Evolutionary conservation across 1,284 basidiomycete genomes (phyloP), one percentile per base, ranked within the genome.

Genomic region (Trichosporon inkin): DNA sequence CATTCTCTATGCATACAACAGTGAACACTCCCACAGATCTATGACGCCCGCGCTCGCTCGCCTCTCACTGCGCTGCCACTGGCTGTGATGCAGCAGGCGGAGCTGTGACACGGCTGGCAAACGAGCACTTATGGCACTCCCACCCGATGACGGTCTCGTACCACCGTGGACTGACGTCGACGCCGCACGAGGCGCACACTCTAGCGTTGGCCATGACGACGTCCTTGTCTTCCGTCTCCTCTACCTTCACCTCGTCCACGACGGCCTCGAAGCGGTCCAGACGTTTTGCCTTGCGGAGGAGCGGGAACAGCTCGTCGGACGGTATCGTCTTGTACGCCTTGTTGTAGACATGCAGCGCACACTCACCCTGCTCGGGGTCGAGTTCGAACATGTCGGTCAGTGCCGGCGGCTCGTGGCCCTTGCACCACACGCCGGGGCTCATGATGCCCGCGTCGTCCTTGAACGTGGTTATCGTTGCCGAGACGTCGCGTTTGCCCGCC

Each of bases 381-480:
- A 85, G 84, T 68, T 94, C 90, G 69, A 89, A 90, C 63, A 93
- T 82, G 62, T 89, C 89, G 71, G 88, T 88, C 39, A 92, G 83
- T 59, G 83, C 82, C 40, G 86, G 84, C 81, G 53, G 81, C 61
- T 88, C 84, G 72, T 97, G 94, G 11, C 87, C 85, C 70, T 86
- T 87, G 77, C 94, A 97, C 71, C 85, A 89, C 20, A 92, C 80
- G 53, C 90, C 81, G 0, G 92, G 84, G 40, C 81, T 83, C 87
- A 97, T 91, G 67, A 85, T 84, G 1, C 94, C 94, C 6, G 84
- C 81, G 71, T 88, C 87, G n/a, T 88, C 87, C 71, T 88, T 90
- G 81, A 96, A 97, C n/a, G 85, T 86, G 24, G 87, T 84, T 7
- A 84, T 83, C 10, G 83, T 81, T 0, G 85, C 85, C 0, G 82